phyloP scores from a whole-genome alignment of 306 rosid genomes.

The Fragaria vesca region DNA sequence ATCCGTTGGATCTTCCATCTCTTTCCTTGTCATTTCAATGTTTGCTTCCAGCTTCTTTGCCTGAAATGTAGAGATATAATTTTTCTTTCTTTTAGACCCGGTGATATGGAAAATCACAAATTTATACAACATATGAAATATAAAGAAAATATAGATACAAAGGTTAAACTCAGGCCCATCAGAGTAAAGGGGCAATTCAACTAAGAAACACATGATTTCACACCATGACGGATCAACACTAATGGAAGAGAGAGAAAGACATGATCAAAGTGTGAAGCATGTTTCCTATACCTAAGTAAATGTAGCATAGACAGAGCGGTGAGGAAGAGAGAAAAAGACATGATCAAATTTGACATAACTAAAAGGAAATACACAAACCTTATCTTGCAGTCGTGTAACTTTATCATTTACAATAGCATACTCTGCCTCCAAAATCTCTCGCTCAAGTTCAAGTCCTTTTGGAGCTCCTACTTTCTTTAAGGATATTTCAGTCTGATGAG shows the following conservation, averaged over 20 bases:
- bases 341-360: not conserved
- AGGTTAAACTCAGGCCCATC: not conserved
- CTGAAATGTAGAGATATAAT: slow-evolving; percentile 38
- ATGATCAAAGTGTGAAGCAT: not conserved
- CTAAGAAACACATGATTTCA: slow-evolving; percentile 3
- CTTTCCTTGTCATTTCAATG: slow-evolving; percentile 80
- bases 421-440: slow-evolving; percentile 83
- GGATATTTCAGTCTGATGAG: slow-evolving; percentile 51
- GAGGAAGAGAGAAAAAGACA: not conserved
- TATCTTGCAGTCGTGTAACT: slow-evolving; percentile 59
- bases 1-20: slow-evolving; percentile 86
- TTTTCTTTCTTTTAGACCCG: slow-evolving; percentile 1
- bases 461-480: slow-evolving; percentile 55
- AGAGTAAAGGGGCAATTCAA: not conserved
- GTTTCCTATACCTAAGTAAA: not conserved
- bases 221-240: not conserved
- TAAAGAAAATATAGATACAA: not conserved
- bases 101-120: slow-evolving; percentile 3
- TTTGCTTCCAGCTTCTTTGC: slow-evolving; percentile 67
- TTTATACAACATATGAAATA: not conserved
- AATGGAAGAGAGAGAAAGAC: too few species aligned
- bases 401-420: slow-evolving; percentile 57
- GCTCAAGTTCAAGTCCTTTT: slow-evolving; percentile 75
- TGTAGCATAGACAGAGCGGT: not conserved
- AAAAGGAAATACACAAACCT: slow-evolving; percentile 40